Evolutionary conservation across 257 asterid genomes (phyloP).

Genomic region (Misopates orontium): DNA sequence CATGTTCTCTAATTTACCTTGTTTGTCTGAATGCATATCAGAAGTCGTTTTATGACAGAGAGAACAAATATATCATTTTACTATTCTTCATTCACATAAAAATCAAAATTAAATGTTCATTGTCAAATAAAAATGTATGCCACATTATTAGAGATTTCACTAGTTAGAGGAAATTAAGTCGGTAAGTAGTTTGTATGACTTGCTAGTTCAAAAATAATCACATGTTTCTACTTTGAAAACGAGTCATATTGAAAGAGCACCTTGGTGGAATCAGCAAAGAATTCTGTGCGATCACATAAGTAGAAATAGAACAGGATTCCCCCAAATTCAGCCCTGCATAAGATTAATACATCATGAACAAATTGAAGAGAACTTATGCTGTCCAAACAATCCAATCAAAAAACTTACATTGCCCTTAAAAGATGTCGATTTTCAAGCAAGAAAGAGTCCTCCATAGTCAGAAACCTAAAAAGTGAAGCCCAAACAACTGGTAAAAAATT

Average conservation of each 20-base stretch:
- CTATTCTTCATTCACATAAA: slow-evolving; percentile 5
- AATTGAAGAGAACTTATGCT: slow-evolving; percentile 20
- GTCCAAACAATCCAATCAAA: slow-evolving; percentile 14
- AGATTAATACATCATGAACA: slow-evolving; percentile 28
- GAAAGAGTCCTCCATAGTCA: slow-evolving; percentile 52
- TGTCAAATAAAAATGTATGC: slow-evolving; percentile 1
- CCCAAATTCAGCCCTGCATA: slow-evolving; percentile 88
- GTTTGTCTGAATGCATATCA: slow-evolving; percentile 2
- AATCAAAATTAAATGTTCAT: slow-evolving; percentile 1
- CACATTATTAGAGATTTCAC: neutral
- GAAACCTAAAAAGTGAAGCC: slow-evolving; percentile 42
- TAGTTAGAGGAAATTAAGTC: neutral
- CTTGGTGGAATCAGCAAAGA: slow-evolving; percentile 87
- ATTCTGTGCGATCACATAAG: slow-evolving; percentile 83
- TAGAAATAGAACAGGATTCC: slow-evolving; percentile 77
- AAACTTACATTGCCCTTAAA: slow-evolving; percentile 57
- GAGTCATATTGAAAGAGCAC: slow-evolving; percentile 43
- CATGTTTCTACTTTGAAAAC: slow-evolving; percentile 4
- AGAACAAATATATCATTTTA: slow-evolving; percentile 14
- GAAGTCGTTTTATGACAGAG: neutral
- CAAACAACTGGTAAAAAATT: slow-evolving; percentile 21
- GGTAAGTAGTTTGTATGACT: neutral
- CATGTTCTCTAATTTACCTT: slow-evolving; percentile 3
- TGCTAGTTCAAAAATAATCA: neutral
- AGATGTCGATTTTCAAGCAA: slow-evolving; percentile 52